These are phyloP conservation scores for Triticum dicoccoides DNA, from an alignment of 176 grass and related monocot species.

Conservation along the genomic window DNA sequence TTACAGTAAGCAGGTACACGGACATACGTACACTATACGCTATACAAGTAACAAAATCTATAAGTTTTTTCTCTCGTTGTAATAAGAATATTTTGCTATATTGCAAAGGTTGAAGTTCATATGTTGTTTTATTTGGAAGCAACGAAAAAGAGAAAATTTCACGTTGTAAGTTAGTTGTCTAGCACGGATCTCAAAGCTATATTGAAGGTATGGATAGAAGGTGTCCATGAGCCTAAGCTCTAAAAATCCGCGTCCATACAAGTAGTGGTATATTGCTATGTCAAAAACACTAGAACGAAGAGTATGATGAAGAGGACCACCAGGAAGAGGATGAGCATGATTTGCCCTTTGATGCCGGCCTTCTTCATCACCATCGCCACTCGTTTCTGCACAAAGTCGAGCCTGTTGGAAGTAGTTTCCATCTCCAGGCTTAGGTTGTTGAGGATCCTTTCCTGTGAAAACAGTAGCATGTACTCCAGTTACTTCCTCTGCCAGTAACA, in stretches of 20 bases:
- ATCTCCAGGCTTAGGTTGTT: constrained; percentile 79
- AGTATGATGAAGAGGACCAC: constrained; percentile 85
- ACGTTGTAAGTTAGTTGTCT: no score
- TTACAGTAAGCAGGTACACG: not conserved
- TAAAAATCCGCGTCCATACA: not conserved
- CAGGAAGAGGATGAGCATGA: constrained; percentile 83
- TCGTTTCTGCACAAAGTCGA: constrained; percentile 96
- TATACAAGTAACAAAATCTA: no score
- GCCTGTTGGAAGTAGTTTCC: constrained; percentile 95
- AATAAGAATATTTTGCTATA: no score
- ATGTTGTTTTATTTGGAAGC: no score
- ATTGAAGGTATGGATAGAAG: no score
- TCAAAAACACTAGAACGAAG: constrained; percentile 85
- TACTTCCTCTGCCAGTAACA: not conserved
- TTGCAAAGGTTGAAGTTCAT: no score
- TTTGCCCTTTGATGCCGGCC: constrained; percentile 82
- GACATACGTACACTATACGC: not conserved
- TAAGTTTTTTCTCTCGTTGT: no score
- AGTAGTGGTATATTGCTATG: constrained; percentile 11
- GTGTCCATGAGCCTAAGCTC: no score
- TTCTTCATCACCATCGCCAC: constrained; percentile 96
- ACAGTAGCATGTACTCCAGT: not conserved
- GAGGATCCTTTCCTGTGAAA: constrained; percentile 87
- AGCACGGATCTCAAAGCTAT: no score
- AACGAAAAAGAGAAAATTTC: no score